Evolutionary conservation across 2,329 filamentous ascomycete species (phyloP), one percentile per base, ranked within the genome.

Genomic region (Penicillium paneum): DNA sequence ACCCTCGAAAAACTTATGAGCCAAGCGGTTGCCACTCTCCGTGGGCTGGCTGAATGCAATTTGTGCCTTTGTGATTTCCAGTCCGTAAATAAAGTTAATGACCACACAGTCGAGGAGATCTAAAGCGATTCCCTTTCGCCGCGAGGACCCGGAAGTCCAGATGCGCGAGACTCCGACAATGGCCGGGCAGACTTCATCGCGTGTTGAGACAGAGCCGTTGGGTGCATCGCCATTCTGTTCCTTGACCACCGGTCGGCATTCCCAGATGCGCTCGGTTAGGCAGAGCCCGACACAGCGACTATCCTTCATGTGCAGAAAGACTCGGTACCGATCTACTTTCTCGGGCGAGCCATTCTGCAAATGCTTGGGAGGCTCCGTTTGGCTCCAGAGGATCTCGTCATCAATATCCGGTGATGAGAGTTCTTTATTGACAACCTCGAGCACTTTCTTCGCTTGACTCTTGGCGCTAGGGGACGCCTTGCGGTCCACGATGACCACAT

Each of bases 31-130:
- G 35, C 85, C 85, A 63, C 79, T 81, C 60, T 81, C 81, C 0
- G 85, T 88, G n/a, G 84, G 84, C 63, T 86, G 83, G 62, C 83
- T 86, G 71, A 88, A 87, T 3, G 84, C 84, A 36, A 87, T 75
- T 64, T 79, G 69, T 11, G 76, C 74, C 66, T 82, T 84, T 17
- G 78, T 73, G 44, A 85, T 75, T 36, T 77, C 76, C 69, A 83
- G 74, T 2, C 80, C 79, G 56, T 82, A 80, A 49, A 83, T 75
- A 63, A 84, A 84, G 62, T 81, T 78, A 54, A 72, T 75, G 51
- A 80, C 74, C 24, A 81, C 81, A 52, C 76, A 78, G 55, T 87
- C 81, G 17, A 87, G 68, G 42, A 88, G 69, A 51, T 77, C 76
- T 49, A 78, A 78, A 4, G 83, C 85, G 49, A 86, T 79, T 8